Base-by-base conservation (phyloP, 139 green algal genomes). In the Eudorina sp. region DNA sequence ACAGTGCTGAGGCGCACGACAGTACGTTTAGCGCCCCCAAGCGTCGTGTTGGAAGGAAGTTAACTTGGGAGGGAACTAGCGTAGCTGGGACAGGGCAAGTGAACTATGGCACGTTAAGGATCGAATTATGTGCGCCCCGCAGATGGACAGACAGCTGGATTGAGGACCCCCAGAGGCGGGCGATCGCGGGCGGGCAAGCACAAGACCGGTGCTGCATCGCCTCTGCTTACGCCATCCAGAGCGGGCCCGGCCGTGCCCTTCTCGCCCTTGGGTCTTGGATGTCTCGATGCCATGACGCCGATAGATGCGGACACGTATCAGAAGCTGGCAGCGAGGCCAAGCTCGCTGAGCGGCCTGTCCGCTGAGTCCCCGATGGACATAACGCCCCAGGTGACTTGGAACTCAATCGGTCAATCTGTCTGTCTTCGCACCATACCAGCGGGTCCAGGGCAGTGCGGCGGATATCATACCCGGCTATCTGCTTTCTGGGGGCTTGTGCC, bases 321-420 rank as follows among this genome's bases (percentile, higher is more conserved):
- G 34, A 72, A 70, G 53, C 66, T 83, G 3, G 46, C 48, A 19
- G 6, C 34, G 9, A 29, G n/a, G 25, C 6, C 75, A 11, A 36
- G 31, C 23, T 40, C 48, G 29, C 14, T 43, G 48, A 31, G 48
- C 1, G 16, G 34, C 13, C 66, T 72, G 27, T 9, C 9, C 62
- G 11, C 62, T 38, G 62, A 45, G 66, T 86, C 80, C 6, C 80
- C 80, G 8, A 86, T 86, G 80, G 80, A 86, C 60, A 86, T 86
- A 25, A 86, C 80, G 4, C 80, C 80, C 1, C 80, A 86, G 80
- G 80, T 86, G 31, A n/a, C n/a, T n/a, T n/a, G n/a, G n/a, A n/a
- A n/a, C n/a, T n/a, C n/a, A n/a, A n/a, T n/a, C n/a, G n/a, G n/a
- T n/a, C n/a, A n/a, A n/a, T n/a, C n/a, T n/a, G n/a, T n/a, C n/a